Conservation (phyloP, 1,139 yeast species). For the Kazachstania sp. region DNA sequence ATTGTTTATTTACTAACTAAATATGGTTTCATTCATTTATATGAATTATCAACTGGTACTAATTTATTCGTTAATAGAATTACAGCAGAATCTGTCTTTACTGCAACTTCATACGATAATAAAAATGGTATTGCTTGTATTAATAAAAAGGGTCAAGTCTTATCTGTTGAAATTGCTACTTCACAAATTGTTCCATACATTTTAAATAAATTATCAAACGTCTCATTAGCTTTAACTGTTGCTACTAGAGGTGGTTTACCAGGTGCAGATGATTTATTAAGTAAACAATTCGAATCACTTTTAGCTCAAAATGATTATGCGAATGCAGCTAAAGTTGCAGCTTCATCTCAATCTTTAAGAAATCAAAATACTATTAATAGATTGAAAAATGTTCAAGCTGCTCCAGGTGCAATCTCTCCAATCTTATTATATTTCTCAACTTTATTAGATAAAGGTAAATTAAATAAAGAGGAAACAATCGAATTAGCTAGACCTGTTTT, state of each 20-base stretch:
- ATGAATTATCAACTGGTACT: constrained; percentile 87
- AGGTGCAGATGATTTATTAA: constrained; percentile 89
- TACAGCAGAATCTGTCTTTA: constrained; percentile 92
- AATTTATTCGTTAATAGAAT: constrained; percentile 94
- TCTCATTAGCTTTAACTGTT: constrained; percentile 75
- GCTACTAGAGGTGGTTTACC: constrained; percentile 95
- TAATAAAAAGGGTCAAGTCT: constrained; percentile 91
- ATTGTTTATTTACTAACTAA: constrained; percentile 84
- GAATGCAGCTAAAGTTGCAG: constrained; percentile 95
- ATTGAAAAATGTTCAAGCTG: constrained; percentile 85
- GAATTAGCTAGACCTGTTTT: constrained; percentile 94
- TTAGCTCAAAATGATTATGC: constrained; percentile 80
- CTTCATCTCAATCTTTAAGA: constrained; percentile 87
- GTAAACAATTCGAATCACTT: constrained; percentile 83
- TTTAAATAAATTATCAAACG: constrained; percentile 76
- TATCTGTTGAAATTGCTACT: constrained; percentile 83
- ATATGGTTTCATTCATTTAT: constrained; percentile 92
- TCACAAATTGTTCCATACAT: constrained; percentile 85
- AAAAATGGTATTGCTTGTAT: constrained; percentile 84
- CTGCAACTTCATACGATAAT: constrained; percentile 68
- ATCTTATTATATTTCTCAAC: constrained; percentile 89
- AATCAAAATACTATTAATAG: constrained; percentile 92
- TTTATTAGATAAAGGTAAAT: constrained; percentile 82
- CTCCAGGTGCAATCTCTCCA: constrained; percentile 93
- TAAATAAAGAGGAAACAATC: constrained; percentile 88